Conservation (phyloP, 1,284 basidiomycete genomes). For the Pseudozyma thailandica region DNA sequence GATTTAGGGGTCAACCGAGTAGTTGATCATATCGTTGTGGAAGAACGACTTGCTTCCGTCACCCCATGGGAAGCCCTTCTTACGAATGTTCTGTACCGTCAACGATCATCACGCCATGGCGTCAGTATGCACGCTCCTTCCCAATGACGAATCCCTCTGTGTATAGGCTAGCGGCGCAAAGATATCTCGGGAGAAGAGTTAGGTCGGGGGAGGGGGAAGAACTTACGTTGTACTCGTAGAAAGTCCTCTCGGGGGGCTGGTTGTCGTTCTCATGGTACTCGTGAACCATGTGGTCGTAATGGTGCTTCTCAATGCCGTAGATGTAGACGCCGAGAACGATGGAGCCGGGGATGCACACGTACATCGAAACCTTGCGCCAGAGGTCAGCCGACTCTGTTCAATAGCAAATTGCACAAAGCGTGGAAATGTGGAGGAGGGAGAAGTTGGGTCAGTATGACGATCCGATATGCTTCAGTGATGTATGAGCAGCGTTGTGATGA, state of each 20-base stretch:
- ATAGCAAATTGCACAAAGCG: too few relatives aligned
- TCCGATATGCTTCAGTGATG: not conserved
- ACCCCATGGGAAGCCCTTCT: conserved; percentile 61
- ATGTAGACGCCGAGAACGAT: conserved; percentile 62
- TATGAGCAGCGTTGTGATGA: too few relatives aligned
- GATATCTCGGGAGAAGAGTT: not conserved
- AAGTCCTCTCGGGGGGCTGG: conserved; percentile 55
- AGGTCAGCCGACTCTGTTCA: conserved; percentile 58
- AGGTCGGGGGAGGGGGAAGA: not conserved
- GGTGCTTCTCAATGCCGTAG: conserved; percentile 63
- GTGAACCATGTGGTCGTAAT: conserved; percentile 60
- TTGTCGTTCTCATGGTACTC: conserved; percentile 61
- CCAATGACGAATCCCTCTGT: too few relatives aligned
- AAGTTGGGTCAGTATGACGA: conserved; percentile 2
- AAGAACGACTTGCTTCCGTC: conserved; percentile 57
- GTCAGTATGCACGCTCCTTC: too few relatives aligned
- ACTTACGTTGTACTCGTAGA: conserved; percentile 60
- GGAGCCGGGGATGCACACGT: conserved; percentile 59
- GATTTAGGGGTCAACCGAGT: conserved; percentile 33
- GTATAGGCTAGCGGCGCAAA: not conserved
- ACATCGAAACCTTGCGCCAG: conserved; percentile 63
- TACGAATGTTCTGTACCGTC: conserved; percentile 40
- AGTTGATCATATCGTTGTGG: conserved; percentile 63
- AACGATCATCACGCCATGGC: too few relatives aligned
- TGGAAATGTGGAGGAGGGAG: not conserved